Base-by-base conservation (phyloP, 257 asterid species). In the Galeopsis tetrahit region DNA sequence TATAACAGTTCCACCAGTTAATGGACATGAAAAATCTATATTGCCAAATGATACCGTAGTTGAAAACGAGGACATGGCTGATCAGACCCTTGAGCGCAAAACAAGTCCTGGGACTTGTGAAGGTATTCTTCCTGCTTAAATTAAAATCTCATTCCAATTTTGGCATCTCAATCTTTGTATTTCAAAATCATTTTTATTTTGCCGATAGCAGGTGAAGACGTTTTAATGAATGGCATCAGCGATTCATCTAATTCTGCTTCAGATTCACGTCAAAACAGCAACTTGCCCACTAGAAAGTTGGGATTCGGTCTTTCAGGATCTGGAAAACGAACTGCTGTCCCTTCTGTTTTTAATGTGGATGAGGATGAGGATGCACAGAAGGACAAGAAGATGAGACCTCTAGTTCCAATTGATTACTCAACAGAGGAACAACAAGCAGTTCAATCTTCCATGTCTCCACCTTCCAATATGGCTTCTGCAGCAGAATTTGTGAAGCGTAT, bases 351-450 rank as follows among this genome's bases (percentile, higher is more conserved):
- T 74, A 73, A 85, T 5, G 96, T 83, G 72, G 99, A 94, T 48
- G 99, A 92, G 84, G 99, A 95, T 52, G 99, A 92, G 81, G 99
- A 95, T 34, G 82, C 88, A 55, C 97, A 76, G 77, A 95, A 92
- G 88, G 97, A 90, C 36, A 95, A 95, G 91, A 95, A 86, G 87
- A 95, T 95, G 99, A 87, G 96, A 75, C 98, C 98, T 73, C 85
- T 95, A 72, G 97, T 95, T 75, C 99, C 98, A 15, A 92, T 95
- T 85, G 99, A 95, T 81, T 95, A 95, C 81, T 79, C 99, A 77
- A 83, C 88, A 35, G 99, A 95, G 69, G 99, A 92, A 73, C 95
- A 85, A 53, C 83, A 79, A 77, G 83, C 81, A 55, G 78, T 84
- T 62, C 86, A 84, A 63, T 72, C 91, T 68, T 68, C 88, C 40